Evolutionary conservation across 1,284 basidiomycete species (phyloP).

Genomic region (Leccinum subrobustum): DNA sequence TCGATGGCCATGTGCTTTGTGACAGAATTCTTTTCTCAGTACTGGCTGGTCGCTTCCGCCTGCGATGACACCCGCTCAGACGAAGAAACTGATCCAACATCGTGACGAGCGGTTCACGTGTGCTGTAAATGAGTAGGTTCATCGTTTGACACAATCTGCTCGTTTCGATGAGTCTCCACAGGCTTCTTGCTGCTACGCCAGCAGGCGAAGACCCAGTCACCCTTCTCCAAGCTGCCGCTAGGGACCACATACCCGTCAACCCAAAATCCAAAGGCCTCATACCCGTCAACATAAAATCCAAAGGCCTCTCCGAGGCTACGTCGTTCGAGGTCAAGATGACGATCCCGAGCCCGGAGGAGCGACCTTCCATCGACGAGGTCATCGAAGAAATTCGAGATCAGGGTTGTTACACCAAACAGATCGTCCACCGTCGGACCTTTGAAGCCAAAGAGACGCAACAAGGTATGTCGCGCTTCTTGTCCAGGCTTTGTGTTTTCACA

Average conservation of each 20-base stretch:
- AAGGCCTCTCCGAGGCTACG: constrained; percentile 1
- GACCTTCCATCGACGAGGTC: constrained; percentile 58
- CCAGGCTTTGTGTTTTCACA: not conserved
- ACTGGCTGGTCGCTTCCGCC: constrained; percentile 46
- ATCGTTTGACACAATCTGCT: not conserved
- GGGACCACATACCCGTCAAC: constrained; percentile 68
- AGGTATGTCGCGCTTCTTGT: constrained; percentile 37
- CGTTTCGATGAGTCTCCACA: constrained; percentile 28
- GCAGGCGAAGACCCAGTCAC: constrained; percentile 57
- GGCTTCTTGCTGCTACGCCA: constrained; percentile 61
- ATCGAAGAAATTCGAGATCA: constrained; percentile 57
- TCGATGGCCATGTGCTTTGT: not conserved
- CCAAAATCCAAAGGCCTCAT: constrained; percentile 43
- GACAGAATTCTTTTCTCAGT: constrained; percentile 29
- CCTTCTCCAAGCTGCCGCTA: constrained; percentile 64
- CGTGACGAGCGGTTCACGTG: constrained; percentile 65
- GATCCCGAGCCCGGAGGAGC: constrained; percentile 49
- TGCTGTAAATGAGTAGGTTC: constrained; percentile 71
- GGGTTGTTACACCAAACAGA: constrained; percentile 70
- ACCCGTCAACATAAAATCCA: constrained; percentile 55
- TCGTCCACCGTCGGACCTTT: constrained; percentile 55
- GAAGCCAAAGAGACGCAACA: constrained; percentile 50
- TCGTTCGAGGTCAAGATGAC: constrained; percentile 7
- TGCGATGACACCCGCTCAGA: constrained; percentile 52
- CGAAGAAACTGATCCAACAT: constrained; percentile 72